A percentile compares a stretch with the other conserved stretches of the same genome.
Evolutionary conservation across 2,329 filamentous ascomycete genomes (phyloP).

Genomic region (Cladosporium austrohemisphaericum): DNA sequence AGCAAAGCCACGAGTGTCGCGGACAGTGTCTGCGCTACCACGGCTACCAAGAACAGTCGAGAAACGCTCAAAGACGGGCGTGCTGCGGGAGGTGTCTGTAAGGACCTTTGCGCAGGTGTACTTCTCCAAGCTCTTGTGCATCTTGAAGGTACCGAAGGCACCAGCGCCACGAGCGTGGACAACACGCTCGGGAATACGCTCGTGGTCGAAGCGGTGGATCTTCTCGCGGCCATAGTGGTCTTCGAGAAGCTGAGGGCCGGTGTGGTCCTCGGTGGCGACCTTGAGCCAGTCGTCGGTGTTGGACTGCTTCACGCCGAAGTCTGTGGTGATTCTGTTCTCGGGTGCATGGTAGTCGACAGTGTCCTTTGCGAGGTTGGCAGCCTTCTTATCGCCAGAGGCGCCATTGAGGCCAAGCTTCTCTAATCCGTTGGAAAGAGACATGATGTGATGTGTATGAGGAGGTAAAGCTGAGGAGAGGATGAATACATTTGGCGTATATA

Average conservation of each 20-base stretch:
- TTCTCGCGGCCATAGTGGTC: slow-evolving; percentile 71
- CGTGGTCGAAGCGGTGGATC: slow-evolving; percentile 74
- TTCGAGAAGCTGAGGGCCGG: slow-evolving; percentile 66
- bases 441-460: neutral
- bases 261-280: slow-evolving; percentile 57
- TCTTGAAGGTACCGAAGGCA: slow-evolving; percentile 64
- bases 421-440: slow-evolving; percentile 22
- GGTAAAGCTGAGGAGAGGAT: neutral
- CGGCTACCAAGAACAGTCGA: slow-evolving; percentile 74
- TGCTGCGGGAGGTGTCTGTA: slow-evolving; percentile 64
- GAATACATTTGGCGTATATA: slow-evolving; percentile 5
- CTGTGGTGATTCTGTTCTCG: slow-evolving; percentile 64
- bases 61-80: slow-evolving; percentile 68
- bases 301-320: slow-evolving; percentile 69
- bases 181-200: slow-evolving; percentile 65
- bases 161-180: slow-evolving; percentile 64
- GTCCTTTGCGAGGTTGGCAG: slow-evolving; percentile 57
- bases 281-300: slow-evolving; percentile 77
- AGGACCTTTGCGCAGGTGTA: slow-evolving; percentile 62
- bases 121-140: slow-evolving; percentile 61
- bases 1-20: slow-evolving; percentile 79
- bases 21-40: slow-evolving; percentile 74
- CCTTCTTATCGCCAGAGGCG: slow-evolving; percentile 47
- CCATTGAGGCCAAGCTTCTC: slow-evolving; percentile 32
- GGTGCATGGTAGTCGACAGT: slow-evolving; percentile 55